Conservation (phyloP, 805 yeast genomes). For the Candida taoyuanica region DNA sequence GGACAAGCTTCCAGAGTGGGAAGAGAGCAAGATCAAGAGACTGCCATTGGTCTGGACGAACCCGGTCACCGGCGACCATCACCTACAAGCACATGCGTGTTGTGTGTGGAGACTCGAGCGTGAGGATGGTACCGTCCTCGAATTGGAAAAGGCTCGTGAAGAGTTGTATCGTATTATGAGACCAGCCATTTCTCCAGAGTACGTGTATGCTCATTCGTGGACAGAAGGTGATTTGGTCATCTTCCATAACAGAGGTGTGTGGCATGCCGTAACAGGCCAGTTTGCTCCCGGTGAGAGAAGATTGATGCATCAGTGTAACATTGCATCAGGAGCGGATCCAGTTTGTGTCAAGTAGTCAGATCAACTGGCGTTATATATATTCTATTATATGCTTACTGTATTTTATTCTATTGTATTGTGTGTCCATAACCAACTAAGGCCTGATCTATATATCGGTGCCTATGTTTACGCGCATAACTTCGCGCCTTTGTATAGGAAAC, state of each 20-base stretch:
- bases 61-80: constrained; percentile 78
- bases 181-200: constrained; percentile 72
- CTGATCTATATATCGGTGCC: too few species aligned
- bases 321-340: constrained; percentile 78
- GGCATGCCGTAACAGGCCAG: constrained; percentile 92
- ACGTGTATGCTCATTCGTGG: constrained; percentile 83
- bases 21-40: constrained; percentile 65
- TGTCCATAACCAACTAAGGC: too few species aligned
- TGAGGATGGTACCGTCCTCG: constrained; percentile 53
- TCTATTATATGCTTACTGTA: too few species aligned
- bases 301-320: constrained; percentile 91
- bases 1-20: constrained; percentile 79
- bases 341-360: constrained; percentile 23
- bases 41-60: constrained; percentile 91
- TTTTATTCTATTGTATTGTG: too few species aligned
- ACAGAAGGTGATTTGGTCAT: constrained; percentile 77
- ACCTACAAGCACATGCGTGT: constrained; percentile 84
- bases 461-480: too few species aligned
- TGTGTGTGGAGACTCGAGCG: constrained; percentile 64
- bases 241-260: constrained; percentile 84
- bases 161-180: constrained; percentile 73
- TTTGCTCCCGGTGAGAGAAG: constrained; percentile 73
- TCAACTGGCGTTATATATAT: constrained; percentile 8
- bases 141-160: constrained; percentile 68
- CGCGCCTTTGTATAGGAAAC: too few species aligned